Percentiles rank a stretch among this genome's conserved stretches.
Evolutionary conservation across 2,329 filamentous ascomycete genomes (phyloP).

Genomic region (Aspergillus sp.): DNA sequence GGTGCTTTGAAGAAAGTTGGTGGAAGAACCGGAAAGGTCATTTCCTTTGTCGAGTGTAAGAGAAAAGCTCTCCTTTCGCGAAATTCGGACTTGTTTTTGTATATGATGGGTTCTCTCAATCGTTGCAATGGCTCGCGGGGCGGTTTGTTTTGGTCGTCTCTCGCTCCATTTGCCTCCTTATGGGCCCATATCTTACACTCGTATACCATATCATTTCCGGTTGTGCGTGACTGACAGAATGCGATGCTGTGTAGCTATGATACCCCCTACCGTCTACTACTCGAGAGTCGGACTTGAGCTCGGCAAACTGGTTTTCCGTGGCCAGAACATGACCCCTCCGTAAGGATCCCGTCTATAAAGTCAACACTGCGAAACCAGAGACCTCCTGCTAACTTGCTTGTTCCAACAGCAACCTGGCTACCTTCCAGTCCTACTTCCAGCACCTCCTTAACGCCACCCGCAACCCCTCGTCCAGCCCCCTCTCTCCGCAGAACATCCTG

Average conservation of each 20-base stretch:
- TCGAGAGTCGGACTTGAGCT: conserved; percentile 82
- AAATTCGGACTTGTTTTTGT: conserved; percentile 12
- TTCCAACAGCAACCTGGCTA: conserved; percentile 59
- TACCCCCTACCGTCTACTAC: conserved; percentile 87
- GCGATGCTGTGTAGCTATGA: conserved; percentile 56
- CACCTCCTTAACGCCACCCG: conserved; percentile 63
- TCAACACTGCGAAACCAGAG: conserved; percentile 1
- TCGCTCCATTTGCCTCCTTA: conserved; percentile 9
- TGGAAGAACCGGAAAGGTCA: conserved; percentile 71
- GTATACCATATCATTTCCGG: neutral
- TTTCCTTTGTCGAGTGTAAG: conserved; percentile 83
- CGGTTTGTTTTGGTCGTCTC: conserved; percentile 3
- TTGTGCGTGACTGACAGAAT: conserved; percentile 17
- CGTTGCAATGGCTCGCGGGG: neutral
- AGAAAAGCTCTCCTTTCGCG: conserved; percentile 4
- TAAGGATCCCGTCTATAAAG: conserved; percentile 50
- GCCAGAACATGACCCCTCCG: conserved; percentile 91
- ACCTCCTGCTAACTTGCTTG: neutral
- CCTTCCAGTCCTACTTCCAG: conserved; percentile 83
- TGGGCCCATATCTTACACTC: conserved; percentile 2
- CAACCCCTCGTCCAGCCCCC: conserved; percentile 58
- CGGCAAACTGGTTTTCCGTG: conserved; percentile 75
- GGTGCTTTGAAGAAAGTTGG: conserved; percentile 68
- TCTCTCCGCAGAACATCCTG: conserved; percentile 51
- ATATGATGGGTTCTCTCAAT: neutral